A percentile compares a stretch with the other conserved stretches of the same genome.
Conservation (phyloP, 192 early-diverging fungal species). For the Thoreauomyces humboldtii region DNA sequence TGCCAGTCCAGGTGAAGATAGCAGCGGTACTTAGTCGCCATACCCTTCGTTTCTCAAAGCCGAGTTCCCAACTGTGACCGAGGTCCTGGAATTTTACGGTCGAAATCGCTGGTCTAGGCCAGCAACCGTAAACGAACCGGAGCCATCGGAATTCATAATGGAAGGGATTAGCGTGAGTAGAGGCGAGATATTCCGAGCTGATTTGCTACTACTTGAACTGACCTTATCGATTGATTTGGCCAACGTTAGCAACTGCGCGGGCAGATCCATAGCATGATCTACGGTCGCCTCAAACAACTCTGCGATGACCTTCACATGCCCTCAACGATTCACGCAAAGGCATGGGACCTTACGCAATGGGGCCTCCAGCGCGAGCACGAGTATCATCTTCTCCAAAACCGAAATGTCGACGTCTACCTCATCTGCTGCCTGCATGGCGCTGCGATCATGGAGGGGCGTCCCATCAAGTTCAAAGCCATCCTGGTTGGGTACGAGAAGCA, state of each 20-base stretch:
- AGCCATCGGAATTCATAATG: no score
- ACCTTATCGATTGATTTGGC: no score
- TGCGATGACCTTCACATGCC: slow-evolving; percentile 7
- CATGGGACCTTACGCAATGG: background rate
- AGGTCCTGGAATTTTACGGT: background rate
- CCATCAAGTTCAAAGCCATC: slow-evolving; percentile 5
- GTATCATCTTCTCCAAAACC: background rate
- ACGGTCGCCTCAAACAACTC: slow-evolving; percentile 11
- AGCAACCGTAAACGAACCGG: no score
- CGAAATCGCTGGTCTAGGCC: no score
- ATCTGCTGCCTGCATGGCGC: slow-evolving; percentile 19
- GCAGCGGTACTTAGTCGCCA: no score
- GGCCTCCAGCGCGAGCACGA: slow-evolving; percentile 10
- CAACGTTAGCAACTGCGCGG: background rate
- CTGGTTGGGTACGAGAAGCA: slow-evolving; percentile 5
- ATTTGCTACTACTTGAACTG: background rate
- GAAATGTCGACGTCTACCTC: slow-evolving; percentile 9
- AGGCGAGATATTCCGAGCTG: background rate
- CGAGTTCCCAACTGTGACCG: background rate
- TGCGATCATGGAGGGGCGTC: slow-evolving; percentile 6
- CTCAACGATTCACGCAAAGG: background rate
- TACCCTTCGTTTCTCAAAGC: no score
- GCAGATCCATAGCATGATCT: background rate
- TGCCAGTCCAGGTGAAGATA: no score
- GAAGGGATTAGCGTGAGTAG: background rate